These are phyloP conservation scores for Exophiala aquamarina DNA, from an alignment of 2,329 filamentous ascomycete genomes.

Conservation along the genomic window DNA sequence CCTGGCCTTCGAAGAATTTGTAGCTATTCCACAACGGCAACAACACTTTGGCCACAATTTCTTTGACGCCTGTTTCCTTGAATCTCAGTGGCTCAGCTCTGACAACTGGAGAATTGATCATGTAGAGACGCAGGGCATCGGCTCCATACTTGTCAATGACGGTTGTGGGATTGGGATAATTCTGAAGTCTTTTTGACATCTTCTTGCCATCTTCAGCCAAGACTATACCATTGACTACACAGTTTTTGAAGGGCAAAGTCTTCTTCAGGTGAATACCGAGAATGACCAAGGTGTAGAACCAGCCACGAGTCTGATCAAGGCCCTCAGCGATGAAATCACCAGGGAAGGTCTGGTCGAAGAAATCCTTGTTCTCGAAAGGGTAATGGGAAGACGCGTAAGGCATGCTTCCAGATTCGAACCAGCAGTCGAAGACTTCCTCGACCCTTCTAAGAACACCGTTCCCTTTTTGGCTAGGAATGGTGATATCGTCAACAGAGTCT, in stretches of 20 bases:
- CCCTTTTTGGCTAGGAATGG: constrained; percentile 79
- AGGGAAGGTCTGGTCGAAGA: constrained; percentile 73
- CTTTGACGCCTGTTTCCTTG: constrained; percentile 82
- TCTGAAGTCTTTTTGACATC: constrained; percentile 91
- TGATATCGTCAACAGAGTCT: constrained; percentile 85
- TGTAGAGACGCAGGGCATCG: constrained; percentile 84
- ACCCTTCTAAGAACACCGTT: constrained; percentile 74
- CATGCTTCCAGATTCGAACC: constrained; percentile 92
- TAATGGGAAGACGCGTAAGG: constrained; percentile 83
- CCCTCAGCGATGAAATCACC: constrained; percentile 88
- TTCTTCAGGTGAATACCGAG: constrained; percentile 81
- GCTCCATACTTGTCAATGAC: constrained; percentile 83
- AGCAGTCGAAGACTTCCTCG: constrained; percentile 87
- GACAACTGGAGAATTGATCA: constrained; percentile 90
- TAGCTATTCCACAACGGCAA: constrained; percentile 89
- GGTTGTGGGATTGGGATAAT: constrained; percentile 78
- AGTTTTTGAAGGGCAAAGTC: constrained; percentile 80
- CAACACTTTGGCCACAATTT: constrained; percentile 82
- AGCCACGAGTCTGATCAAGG: constrained; percentile 83
- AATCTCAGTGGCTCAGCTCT: constrained; percentile 81
- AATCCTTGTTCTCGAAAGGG: constrained; percentile 78
- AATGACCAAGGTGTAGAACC: constrained; percentile 87
- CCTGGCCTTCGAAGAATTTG: constrained; percentile 86
- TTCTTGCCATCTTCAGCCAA: constrained; percentile 89
- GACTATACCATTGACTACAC: constrained; percentile 85